A percentile compares a stretch with the other conserved stretches of the same genome.
These are phyloP conservation scores for Rubia balearica DNA, from an alignment of 305 asterid genomes.

Conservation along the genomic window DNA sequence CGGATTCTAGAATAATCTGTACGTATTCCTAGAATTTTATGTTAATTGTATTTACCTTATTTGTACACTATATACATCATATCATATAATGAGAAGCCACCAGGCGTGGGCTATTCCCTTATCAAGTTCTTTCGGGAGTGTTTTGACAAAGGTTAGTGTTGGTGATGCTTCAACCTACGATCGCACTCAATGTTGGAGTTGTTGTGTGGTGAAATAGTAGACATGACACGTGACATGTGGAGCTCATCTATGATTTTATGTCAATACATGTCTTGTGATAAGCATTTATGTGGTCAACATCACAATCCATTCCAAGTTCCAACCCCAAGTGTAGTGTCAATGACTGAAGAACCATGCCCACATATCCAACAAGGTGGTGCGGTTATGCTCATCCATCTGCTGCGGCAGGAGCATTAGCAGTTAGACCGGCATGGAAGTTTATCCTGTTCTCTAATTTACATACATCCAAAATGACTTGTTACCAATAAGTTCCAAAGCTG, in stretches of 20 bases:
- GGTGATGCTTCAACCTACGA: not conserved
- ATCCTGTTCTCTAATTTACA: not conserved
- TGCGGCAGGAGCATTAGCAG: conserved; percentile 3
- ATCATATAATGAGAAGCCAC: too few species aligned
- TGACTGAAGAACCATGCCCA: not conserved
- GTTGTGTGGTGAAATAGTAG: not conserved
- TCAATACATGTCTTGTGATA: not conserved
- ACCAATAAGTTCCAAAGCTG: not conserved
- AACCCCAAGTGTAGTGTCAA: not conserved
- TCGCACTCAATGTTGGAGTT: not conserved
- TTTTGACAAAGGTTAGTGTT: not conserved
- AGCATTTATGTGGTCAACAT: conserved; percentile 5
- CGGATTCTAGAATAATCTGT: too few species aligned
- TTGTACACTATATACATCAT: too few species aligned
- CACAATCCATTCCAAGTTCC: not conserved
- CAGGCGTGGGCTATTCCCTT: too few species aligned
- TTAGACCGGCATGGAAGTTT: not conserved
- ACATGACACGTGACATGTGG: conserved; percentile 1
- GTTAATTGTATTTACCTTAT: too few species aligned
- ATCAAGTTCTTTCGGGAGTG: too few species aligned
- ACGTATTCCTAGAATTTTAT: too few species aligned
- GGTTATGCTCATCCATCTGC: not conserved
- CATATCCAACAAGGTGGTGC: not conserved
- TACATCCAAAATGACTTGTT: not conserved
- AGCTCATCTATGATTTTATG: not conserved